Base-by-base conservation (phyloP, 2,329 filamentous ascomycete species). In the Alternaria postmessia region DNA sequence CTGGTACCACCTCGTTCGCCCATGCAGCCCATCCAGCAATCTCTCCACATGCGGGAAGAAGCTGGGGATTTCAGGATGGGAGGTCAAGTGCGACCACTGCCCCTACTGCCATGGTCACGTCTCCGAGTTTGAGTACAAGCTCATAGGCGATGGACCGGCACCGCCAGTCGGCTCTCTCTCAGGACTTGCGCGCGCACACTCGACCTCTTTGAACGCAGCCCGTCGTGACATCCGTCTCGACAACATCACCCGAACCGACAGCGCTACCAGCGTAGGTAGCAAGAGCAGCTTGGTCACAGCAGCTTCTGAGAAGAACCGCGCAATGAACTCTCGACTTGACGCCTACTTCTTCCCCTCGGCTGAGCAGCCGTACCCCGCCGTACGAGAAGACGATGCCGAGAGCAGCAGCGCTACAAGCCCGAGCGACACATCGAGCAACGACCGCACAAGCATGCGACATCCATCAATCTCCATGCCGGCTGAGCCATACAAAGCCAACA, bases 51-150 rank as follows among this genome's bases (percentile, higher is more conserved):
- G 82, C 68, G 68, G 76, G 4, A 74, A 75, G 61, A 81, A 79
- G 67, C 75, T 84, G 36, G 76, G 75, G 41, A 76, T 84, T 51
- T 77, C 81, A 63, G 82, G 82, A 52, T 84, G 82, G 82, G 82
- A 84, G 70, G 81, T 78, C 63, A 81, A 82, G 62, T 78, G 77
- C 61, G 77, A 81, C 49, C 76, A 76, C 64, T 84, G 82, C 66
- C 82, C 82, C 11, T 84, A 81, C 77, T 84, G 82, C 70, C 68
- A 74, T 42, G 74, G 74, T 38, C 72, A 78, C 52, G 73, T 81
- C 46, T 74, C 78, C 55, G 70, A 67, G 55, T 76, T 80, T n/a
- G 82, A 82, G 34, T 83, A 83, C 68, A 74, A 80, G 34, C 78
- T 84, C 48, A 80, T 84, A 46, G 77, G 77, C 55, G 75, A 78